These are phyloP conservation scores for Sindora glabra DNA, from an alignment of 306 rosid genomes.

Conservation along the genomic window DNA sequence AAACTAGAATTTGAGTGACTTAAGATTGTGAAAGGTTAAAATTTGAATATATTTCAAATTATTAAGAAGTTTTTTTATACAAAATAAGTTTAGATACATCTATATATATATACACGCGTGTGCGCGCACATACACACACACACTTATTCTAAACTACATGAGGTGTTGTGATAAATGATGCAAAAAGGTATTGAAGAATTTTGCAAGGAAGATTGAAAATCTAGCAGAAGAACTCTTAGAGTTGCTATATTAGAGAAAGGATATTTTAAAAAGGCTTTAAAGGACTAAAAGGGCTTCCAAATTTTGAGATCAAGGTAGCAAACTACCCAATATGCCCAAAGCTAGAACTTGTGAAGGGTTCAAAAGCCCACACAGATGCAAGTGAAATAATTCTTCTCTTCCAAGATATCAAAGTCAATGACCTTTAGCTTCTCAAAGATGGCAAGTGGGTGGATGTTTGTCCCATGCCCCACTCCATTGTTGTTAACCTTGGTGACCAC, in stretches of 20 bases:
- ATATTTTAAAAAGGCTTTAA: conserved; percentile 39
- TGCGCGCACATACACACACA: too few species aligned
- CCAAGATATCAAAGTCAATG: conserved; percentile 62
- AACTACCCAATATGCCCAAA: conserved; percentile 55
- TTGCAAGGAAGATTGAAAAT: conserved; percentile 31
- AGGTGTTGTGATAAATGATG: too few species aligned
- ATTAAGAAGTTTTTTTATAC: too few species aligned
- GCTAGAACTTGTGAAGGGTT: conserved; percentile 50
- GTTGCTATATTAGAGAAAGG: conserved; percentile 47
- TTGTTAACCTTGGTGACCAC: too few species aligned
- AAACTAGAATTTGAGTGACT: too few species aligned
- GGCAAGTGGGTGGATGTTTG: conserved; percentile 55
- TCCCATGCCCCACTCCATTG: conserved; percentile 57
- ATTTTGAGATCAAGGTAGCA: conserved; percentile 52
- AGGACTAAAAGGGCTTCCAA: conserved; percentile 47
- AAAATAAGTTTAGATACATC: too few species aligned
- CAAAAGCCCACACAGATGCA: conserved; percentile 59
- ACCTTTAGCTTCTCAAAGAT: conserved; percentile 53
- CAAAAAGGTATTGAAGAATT: conserved; percentile 42
- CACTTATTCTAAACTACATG: too few species aligned
- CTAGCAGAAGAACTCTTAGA: conserved; percentile 46
- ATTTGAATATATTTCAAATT: too few species aligned
- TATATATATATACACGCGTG: too few species aligned
- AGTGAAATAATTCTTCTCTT: conserved; percentile 51
- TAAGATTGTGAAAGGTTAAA: too few species aligned